Conservation (phyloP, 179 eudicot species). For the Beta lomatogona region DNA sequence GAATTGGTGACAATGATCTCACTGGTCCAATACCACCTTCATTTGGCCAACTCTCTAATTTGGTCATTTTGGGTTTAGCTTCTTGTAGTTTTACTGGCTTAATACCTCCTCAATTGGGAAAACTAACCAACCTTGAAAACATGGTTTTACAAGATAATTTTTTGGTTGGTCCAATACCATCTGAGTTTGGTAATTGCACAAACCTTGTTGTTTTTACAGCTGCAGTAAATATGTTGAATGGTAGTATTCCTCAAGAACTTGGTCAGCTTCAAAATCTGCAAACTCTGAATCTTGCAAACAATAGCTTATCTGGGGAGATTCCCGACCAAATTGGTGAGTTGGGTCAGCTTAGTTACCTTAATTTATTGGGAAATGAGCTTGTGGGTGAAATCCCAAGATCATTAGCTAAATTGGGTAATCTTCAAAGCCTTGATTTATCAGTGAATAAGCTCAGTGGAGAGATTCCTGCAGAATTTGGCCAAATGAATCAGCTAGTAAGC, state of each 20-base stretch:
- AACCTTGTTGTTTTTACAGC: conserved; percentile 55
- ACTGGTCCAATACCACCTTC: conserved; percentile 65
- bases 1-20: conserved; percentile 83
- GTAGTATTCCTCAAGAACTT: conserved; percentile 59
- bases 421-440: conserved; percentile 76
- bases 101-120: conserved; percentile 66
- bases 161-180: conserved; percentile 67
- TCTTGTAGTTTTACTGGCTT: conserved; percentile 68
- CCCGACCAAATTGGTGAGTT: conserved; percentile 63
- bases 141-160: conserved; percentile 67
- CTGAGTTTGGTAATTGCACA: conserved; percentile 63
- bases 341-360: conserved; percentile 65
- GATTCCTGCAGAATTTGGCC: conserved; percentile 70
- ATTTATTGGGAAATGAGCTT: conserved; percentile 76
- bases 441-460: conserved; percentile 68
- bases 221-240: conserved; percentile 66
- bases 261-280: conserved; percentile 53
- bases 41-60: conserved; percentile 55
- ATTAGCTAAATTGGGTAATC: conserved; percentile 48
- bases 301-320: conserved; percentile 65
- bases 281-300: conserved; percentile 71
- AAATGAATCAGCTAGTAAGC: conserved; percentile 58
- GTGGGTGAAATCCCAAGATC: conserved; percentile 66
- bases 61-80: conserved; percentile 74
- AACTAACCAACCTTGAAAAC: conserved; percentile 44